Conservation (phyloP, 495 filamentous ascomycete species). For the Articulospora tetracladia region DNA sequence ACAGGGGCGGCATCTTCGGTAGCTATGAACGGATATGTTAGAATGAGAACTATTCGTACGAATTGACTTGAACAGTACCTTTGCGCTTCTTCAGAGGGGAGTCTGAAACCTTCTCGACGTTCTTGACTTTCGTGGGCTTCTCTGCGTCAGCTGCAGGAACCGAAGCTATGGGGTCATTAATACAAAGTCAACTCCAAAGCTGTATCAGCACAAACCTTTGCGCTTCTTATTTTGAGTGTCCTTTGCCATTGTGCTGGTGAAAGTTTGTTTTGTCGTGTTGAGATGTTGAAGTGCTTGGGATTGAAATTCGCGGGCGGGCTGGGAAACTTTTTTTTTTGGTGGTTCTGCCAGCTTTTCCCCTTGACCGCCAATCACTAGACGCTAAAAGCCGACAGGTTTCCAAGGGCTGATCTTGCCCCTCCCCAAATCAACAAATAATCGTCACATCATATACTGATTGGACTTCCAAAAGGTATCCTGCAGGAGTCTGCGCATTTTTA, state of each 20-base stretch:
- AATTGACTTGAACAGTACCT: conserved; percentile 31
- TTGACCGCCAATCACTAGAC: background rate
- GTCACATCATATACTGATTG: too few species aligned
- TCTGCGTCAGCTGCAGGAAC: conserved; percentile 30
- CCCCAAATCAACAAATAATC: too few species aligned
- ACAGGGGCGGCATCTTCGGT: conserved; percentile 23
- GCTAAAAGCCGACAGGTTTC: too few species aligned
- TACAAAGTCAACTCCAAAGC: conserved; percentile 1
- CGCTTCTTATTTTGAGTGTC: conserved; percentile 68
- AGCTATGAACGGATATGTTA: conserved; percentile 28
- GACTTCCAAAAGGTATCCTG: too few species aligned
- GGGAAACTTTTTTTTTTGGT: conserved; percentile 15
- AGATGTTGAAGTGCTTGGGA: conserved; percentile 36
- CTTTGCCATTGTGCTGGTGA: conserved; percentile 54
- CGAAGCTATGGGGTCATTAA: conserved; percentile 19
- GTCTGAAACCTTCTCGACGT: conserved; percentile 13
- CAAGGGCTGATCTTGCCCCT: too few species aligned
- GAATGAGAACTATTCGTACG: background rate
- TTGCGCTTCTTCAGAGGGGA: conserved; percentile 46
- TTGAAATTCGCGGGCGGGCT: background rate
- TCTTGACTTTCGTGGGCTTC: conserved; percentile 32
- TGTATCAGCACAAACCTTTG: conserved; percentile 52
- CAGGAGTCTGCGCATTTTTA: too few species aligned
- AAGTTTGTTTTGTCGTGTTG: background rate
- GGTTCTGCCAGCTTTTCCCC: background rate